Conservation (phyloP, 129 eudicot genomes). For the Saussurea involucrata region DNA sequence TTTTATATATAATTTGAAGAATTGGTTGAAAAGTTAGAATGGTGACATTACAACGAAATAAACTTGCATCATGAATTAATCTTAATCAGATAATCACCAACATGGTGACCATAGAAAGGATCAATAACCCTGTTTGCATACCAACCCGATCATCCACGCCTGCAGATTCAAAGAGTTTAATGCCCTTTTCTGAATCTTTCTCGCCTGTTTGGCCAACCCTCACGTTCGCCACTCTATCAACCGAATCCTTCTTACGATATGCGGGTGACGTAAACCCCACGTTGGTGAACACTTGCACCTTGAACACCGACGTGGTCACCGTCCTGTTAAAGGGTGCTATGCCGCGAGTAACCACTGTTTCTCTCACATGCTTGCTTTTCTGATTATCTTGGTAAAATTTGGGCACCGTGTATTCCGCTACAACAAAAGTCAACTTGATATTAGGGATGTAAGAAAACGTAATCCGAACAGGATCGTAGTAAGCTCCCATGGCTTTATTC, state of each 20-base stretch:
- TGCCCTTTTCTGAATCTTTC: slow-evolving; percentile 9
- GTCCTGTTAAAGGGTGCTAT: slow-evolving; percentile 19
- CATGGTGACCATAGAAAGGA: slow-evolving; percentile 16
- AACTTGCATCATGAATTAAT: background rate
- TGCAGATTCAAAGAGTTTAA: slow-evolving; percentile 19
- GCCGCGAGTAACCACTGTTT: slow-evolving; percentile 15
- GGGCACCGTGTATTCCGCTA: slow-evolving; percentile 24
- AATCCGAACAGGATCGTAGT: slow-evolving; percentile 24
- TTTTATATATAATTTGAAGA: background rate
- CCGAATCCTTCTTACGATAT: slow-evolving; percentile 13
- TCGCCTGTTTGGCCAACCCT: slow-evolving; percentile 24
- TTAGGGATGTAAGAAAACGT: slow-evolving; percentile 33
- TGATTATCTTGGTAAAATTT: slow-evolving; percentile 20
- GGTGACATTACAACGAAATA: background rate
- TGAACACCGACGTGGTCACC: slow-evolving; percentile 18
- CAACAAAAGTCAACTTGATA: slow-evolving; percentile 22
- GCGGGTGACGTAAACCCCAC: slow-evolving; percentile 31
- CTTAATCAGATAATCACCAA: slow-evolving; percentile 7
- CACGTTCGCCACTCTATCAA: slow-evolving; percentile 21
- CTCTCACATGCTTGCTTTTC: slow-evolving; percentile 25
- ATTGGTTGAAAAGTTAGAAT: background rate
- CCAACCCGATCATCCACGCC: slow-evolving; percentile 12
- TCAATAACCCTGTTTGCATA: background rate
- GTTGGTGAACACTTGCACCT: slow-evolving; percentile 26
- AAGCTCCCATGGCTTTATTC: slow-evolving; percentile 34